Evolutionary conservation across 495 filamentous ascomycete genomes (phyloP), one percentile per base, ranked within the genome.

Genomic region (Aspergillus funiculosus): DNA sequence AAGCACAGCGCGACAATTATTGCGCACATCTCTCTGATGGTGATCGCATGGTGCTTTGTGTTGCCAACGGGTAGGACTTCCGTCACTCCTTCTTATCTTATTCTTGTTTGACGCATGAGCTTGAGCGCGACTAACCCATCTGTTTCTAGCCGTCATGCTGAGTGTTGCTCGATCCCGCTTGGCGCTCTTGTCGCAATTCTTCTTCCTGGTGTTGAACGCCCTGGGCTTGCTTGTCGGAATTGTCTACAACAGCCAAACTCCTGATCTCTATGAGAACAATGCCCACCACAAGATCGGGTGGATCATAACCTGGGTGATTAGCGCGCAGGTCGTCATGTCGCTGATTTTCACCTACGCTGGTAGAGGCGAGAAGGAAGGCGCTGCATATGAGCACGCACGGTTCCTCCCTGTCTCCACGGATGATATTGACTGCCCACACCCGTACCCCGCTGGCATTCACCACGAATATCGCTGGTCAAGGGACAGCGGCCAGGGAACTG

Each of bases 401-500:
- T 84, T 87, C 58, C 73, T 90, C 26, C 84, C 81, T 4, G 74
- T 90, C 10, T 80, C 85, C 4, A 80, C 74, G 0, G 76, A 82
- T 41, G 80, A 79, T 37, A 81, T 85, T 70, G 53, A 79, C 82
- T 53, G 66, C 79, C 39, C 75, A 72, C 47, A 71, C 69, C 26
- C n/a, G n/a, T 73, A 75, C 40, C 61, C 67, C 5, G 60, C 60
- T 26, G 63, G 61, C 26, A 46, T 62, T 11, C 58, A 64, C 26
- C 62, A 75, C 43, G 63, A 63, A 9, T 76, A 79, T 56, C 80
- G 87, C 28, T 85, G 78, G 64, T 94, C 88, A 4, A 73, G 83
- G 38, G 92, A 95, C 61, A 95, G 90, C 46, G 89, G 88, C 2
- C 90, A 95, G 51, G 89, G 89, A 11, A 89, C 87, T 0, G 88